phyloP scores from a whole-genome alignment of 495 filamentous ascomycete genomes.

The Friedmanniomyces endolithicus region DNA sequence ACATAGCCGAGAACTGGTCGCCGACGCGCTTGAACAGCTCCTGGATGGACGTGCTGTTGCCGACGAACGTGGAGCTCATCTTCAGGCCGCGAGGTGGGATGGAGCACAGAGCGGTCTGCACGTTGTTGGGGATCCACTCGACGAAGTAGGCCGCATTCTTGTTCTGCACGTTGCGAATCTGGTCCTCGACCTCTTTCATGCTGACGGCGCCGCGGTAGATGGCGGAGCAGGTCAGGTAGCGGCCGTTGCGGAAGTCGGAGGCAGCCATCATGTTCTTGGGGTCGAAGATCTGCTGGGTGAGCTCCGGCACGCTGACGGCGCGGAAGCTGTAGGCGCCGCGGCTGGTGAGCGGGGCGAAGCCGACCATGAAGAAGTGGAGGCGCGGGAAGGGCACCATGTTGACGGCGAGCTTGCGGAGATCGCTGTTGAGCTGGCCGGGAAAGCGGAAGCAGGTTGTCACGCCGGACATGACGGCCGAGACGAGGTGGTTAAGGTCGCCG shows the following conservation, averaged over 20 bases:
- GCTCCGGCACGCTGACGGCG: slow-evolving; percentile 90
- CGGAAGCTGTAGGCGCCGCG: slow-evolving; percentile 92
- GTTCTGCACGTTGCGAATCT: slow-evolving; percentile 99
- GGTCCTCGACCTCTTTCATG: slow-evolving; percentile 99
- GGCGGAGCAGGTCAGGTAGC: slow-evolving; percentile 98
- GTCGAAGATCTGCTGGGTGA: slow-evolving; percentile 99
- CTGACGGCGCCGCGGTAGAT: slow-evolving; percentile 99
- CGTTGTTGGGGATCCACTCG: slow-evolving; percentile 99
- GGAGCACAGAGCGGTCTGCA: slow-evolving; percentile 98
- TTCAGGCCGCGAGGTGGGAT: slow-evolving; percentile 95
- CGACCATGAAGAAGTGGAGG: slow-evolving; percentile 99
- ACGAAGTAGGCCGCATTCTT: slow-evolving; percentile 99
- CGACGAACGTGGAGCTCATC: slow-evolving; percentile 99
- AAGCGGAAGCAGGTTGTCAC: slow-evolving; percentile 98
- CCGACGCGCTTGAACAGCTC: slow-evolving; percentile 99
- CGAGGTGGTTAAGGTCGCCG: slow-evolving; percentile 97
- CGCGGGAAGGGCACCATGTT: slow-evolving; percentile 99
- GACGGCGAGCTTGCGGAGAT: slow-evolving; percentile 97
- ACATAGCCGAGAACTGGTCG: slow-evolving; percentile 99
- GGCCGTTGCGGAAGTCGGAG: slow-evolving; percentile 98
- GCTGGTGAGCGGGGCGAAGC: slow-evolving; percentile 96
- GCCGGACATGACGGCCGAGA: slow-evolving; percentile 99
- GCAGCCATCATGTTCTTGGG: slow-evolving; percentile 99
- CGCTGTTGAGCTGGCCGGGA: slow-evolving; percentile 98
- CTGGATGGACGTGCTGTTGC: slow-evolving; percentile 99